Conservation (phyloP, 148 eudicot species). For the Chenopodium berlandieri region DNA sequence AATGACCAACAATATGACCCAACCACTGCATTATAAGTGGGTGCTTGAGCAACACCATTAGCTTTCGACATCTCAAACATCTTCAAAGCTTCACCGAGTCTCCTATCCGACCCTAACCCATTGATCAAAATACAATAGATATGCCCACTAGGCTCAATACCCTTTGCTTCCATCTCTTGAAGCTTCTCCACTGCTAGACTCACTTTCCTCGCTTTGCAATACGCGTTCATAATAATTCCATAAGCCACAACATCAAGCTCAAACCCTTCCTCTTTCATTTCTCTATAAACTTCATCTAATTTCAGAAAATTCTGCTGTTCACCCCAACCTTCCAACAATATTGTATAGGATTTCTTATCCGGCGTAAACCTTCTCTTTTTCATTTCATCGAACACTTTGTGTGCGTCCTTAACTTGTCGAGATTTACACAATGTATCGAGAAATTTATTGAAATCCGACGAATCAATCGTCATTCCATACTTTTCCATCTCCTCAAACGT, state of each 20-base stretch:
- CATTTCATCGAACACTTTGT: slow-evolving; percentile 79
- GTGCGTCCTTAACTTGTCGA: slow-evolving; percentile 61
- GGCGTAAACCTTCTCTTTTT: slow-evolving; percentile 53
- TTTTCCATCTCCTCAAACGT: slow-evolving; percentile 71
- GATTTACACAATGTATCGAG: slow-evolving; percentile 66
- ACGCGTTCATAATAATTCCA: slow-evolving; percentile 78
- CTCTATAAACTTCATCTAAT: slow-evolving; percentile 62
- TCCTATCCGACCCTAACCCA: slow-evolving; percentile 64
- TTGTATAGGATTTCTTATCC: slow-evolving; percentile 62
- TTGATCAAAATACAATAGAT: slow-evolving; percentile 77
- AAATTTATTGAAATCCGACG: slow-evolving; percentile 61
- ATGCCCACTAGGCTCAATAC: slow-evolving; percentile 55
- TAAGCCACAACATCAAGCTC: slow-evolving; percentile 76
- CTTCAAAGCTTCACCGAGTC: slow-evolving; percentile 61
- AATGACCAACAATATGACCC: slow-evolving; percentile 79
- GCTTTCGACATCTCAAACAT: slow-evolving; percentile 58
- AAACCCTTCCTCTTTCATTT: slow-evolving; percentile 73
- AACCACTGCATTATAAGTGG: slow-evolving; percentile 79
- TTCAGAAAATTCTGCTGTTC: slow-evolving; percentile 58
- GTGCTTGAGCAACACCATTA: slow-evolving; percentile 51
- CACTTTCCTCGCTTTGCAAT: slow-evolving; percentile 58
- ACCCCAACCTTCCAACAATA: slow-evolving; percentile 84
- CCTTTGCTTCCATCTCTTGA: slow-evolving; percentile 57
- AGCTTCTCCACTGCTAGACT: slow-evolving; percentile 52
- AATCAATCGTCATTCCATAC: slow-evolving; percentile 50